These are phyloP conservation scores for Alternaria ventricosa DNA, from an alignment of 2,329 filamentous ascomycete species.

Conservation along the genomic window DNA sequence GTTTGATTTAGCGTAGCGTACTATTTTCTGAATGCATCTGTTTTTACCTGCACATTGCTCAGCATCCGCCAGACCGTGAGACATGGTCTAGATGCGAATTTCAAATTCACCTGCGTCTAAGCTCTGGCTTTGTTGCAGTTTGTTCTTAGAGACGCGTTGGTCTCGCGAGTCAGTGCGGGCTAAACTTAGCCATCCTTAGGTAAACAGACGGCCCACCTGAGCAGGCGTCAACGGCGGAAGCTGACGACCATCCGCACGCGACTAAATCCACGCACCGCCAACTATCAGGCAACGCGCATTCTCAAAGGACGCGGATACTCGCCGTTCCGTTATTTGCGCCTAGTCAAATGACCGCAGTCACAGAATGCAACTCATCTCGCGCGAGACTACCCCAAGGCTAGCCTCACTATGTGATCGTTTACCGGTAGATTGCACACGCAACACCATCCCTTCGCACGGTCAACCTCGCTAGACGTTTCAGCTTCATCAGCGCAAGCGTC, in stretches of 20 bases:
- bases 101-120: neutral
- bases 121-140: neutral
- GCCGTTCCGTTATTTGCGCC: constrained; percentile 7
- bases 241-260: constrained; percentile 7
- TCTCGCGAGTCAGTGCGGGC: neutral
- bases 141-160: neutral
- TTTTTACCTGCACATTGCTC: constrained; percentile 7
- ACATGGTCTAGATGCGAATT: neutral
- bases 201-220: constrained; percentile 16
- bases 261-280: neutral
- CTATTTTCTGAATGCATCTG: constrained; percentile 2
- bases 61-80: neutral
- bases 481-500: neutral
- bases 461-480: neutral
- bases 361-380: neutral
- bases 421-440: neutral
- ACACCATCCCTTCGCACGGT: neutral
- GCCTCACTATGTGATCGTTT: neutral
- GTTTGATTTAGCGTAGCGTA: constrained; percentile 5
- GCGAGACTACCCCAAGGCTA: neutral
- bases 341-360: neutral
- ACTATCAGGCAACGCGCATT: neutral
- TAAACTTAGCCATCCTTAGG: constrained; percentile 15
- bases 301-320: constrained; percentile 4
- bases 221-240: constrained; percentile 4